Evolutionary conservation across 2,329 filamentous ascomycete species (phyloP).

Genomic region (Septoria petroselini): DNA sequence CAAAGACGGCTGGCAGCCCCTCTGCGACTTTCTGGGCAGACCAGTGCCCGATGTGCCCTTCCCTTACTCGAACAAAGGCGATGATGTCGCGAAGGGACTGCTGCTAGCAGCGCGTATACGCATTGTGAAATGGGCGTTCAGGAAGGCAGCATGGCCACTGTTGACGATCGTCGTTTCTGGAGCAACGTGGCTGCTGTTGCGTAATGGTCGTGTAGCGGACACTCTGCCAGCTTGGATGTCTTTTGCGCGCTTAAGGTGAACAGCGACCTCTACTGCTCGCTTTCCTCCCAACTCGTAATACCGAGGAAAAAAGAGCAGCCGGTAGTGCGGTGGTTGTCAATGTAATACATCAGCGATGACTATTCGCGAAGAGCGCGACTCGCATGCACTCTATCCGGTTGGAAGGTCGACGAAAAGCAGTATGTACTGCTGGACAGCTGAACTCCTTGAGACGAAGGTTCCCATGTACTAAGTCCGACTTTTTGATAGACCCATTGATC

Average conservation of each 20-base stretch:
- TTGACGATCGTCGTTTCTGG: not conserved
- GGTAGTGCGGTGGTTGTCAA: not conserved
- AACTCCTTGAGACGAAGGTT: too few relatives aligned
- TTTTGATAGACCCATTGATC: not conserved
- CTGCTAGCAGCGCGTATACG: constrained; percentile 1
- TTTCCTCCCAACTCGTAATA: too few relatives aligned
- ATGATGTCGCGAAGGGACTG: constrained; percentile 8
- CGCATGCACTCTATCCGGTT: too few relatives aligned
- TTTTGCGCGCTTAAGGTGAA: too few relatives aligned
- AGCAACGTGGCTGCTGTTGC: not conserved
- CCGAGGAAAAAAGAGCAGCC: too few relatives aligned
- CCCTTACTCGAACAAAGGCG: constrained; percentile 22
- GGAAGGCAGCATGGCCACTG: not conserved
- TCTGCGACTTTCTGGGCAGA: constrained; percentile 34
- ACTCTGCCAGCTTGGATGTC: too few relatives aligned
- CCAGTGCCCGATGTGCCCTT: constrained; percentile 27
- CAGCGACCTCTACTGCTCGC: too few relatives aligned
- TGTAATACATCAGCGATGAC: constrained; percentile 12
- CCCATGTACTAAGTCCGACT: not conserved
- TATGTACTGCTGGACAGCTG: too few relatives aligned
- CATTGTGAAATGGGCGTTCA: constrained; percentile 1
- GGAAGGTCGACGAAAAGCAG: too few relatives aligned
- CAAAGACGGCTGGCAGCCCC: constrained; percentile 31
- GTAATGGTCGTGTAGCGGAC: too few relatives aligned
- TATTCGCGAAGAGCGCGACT: too few relatives aligned